Evolutionary conservation across 2,329 filamentous ascomycete genomes (phyloP), one percentile per base, ranked within the genome.

Genomic region (Fusarium napiforme): DNA sequence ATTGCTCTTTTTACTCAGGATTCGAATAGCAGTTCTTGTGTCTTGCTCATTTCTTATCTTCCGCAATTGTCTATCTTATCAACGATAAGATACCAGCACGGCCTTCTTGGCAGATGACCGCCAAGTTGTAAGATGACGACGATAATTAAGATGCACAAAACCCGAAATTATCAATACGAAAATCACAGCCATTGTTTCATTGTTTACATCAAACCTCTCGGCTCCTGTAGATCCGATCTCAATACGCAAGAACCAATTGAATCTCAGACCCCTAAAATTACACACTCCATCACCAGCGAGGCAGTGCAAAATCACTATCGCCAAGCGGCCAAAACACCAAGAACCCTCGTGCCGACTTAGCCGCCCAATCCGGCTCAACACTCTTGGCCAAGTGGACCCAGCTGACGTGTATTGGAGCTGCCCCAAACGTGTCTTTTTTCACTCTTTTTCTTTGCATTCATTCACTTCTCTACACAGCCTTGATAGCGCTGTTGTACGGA

Each of bases 311-410:
- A n/a, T 40, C 49, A n/a, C 23, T 30, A 30, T 42, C 40, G 74
- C 74, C 74, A 73, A 76, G 74, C 7, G 45, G 40, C 37, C 36
- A 42, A 53, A 68, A 53, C 63, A 70, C 55, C 43, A 71, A 58
- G 61, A 58, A 55, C 21, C 4, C 5, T 14, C 14, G 47, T 72
- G 69, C 73, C 69, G 71, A 64, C 57, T 55, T 64, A 69, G 26
- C 66, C 72, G 64, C 49, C 65, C 39, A 60, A 23, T 65, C 58
- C 52, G 60, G 40, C 47, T 50, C 47, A 66, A 46, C 32, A 43
- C 28, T 45, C 73, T 77, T 77, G 71, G 75, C 75, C 72, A 71
- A 74, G 75, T 77, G 75, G 75, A 77, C 68, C 50, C 39, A 67
- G 75, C 75, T 77, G 74, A 77, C 75, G 75, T 69, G 75, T 63